phyloP scores from a whole-genome alignment of 2,329 filamentous ascomycete genomes.

The Aspergillus fumigatus region DNA sequence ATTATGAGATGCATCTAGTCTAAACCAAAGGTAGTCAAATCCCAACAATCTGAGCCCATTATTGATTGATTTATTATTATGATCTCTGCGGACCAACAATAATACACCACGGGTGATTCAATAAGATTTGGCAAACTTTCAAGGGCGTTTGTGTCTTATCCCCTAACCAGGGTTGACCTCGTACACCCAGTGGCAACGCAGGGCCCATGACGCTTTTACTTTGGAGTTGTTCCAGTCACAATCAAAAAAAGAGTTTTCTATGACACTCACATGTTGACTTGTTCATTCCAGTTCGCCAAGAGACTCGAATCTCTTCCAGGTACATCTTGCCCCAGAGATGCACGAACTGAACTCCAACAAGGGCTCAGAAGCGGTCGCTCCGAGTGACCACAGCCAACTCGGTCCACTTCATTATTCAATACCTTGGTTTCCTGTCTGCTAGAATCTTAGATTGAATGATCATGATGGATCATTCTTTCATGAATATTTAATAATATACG shows the following conservation, averaged over 20 bases:
- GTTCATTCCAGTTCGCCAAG: not conserved
- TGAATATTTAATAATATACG: not conserved
- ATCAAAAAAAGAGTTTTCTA: not conserved
- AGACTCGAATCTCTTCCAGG: not conserved
- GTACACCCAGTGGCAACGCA: constrained; percentile 5
- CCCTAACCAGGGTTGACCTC: constrained; percentile 3
- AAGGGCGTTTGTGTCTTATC: not conserved
- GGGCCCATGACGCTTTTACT: constrained; percentile 8
- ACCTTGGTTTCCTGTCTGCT: too few relatives aligned
- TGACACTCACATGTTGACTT: not conserved
- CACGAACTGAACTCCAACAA: not conserved
- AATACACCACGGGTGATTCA: not conserved
- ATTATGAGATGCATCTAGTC: not conserved
- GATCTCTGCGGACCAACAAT: constrained; percentile 1
- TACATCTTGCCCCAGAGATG: not conserved
- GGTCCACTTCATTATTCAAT: too few relatives aligned
- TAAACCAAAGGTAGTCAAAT: not conserved
- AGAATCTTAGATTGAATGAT: not conserved
- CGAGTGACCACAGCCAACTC: not conserved
- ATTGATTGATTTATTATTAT: constrained; percentile 7
- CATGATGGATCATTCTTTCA: not conserved
- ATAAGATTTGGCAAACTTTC: not conserved
- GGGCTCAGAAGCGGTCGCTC: not conserved
- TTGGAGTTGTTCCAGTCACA: not conserved
- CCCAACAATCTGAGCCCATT: constrained; percentile 3